These are phyloP conservation scores for Arctium minus DNA, from an alignment of 129 eudicot genomes.

Conservation along the genomic window DNA sequence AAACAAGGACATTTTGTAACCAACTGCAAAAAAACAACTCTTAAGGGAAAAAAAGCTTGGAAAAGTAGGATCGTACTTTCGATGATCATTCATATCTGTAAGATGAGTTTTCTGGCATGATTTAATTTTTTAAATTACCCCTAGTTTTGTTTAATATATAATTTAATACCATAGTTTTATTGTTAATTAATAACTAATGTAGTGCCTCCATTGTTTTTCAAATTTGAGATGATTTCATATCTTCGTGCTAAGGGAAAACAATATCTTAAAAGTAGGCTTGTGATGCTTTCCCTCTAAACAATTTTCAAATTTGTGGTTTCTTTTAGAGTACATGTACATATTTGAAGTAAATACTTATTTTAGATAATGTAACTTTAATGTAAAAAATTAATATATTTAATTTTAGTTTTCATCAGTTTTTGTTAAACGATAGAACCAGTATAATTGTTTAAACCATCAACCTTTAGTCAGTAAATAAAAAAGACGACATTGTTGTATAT, in stretches of 20 bases:
- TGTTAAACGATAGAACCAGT: too few species aligned
- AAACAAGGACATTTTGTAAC: too few species aligned
- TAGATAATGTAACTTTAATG: neutral
- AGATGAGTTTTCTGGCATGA: too few species aligned
- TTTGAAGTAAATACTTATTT: neutral
- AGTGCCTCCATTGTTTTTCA: constrained; percentile 4
- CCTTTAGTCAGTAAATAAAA: too few species aligned
- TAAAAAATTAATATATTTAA: neutral
- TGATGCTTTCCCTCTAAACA: constrained; percentile 1
- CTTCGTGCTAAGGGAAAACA: neutral
- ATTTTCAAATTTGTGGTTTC: neutral
- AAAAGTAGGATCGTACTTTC: too few species aligned
- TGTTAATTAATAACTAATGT: neutral
- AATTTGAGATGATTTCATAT: neutral
- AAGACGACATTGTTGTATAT: too few species aligned
- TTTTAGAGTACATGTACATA: neutral
- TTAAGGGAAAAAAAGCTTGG: too few species aligned
- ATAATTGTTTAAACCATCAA: too few species aligned
- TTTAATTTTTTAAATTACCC: too few species aligned
- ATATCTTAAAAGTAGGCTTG: constrained; percentile 10
- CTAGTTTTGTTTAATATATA: neutral
- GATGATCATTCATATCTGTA: too few species aligned
- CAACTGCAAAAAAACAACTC: too few species aligned
- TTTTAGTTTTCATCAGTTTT: too few species aligned
- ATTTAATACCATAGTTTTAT: neutral